Conservation (phyloP, 2,329 filamentous ascomycete species). For the Cladosporium cucumerinum region DNA sequence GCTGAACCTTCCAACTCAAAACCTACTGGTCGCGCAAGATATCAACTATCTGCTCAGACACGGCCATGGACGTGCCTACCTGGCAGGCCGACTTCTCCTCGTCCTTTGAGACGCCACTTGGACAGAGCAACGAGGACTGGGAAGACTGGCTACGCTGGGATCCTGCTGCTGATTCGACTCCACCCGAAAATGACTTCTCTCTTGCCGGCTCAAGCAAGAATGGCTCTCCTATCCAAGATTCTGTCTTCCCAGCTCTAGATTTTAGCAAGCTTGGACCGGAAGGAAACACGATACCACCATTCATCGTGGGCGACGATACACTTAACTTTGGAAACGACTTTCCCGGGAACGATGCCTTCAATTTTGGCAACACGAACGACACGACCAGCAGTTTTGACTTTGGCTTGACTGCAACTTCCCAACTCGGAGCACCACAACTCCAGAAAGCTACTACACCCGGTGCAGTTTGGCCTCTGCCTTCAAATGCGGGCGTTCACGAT, state of each 20-base stretch:
- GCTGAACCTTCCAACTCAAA: not conserved
- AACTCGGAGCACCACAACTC: conserved; percentile 14
- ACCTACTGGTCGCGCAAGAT: not conserved
- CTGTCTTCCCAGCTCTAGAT: conserved; percentile 25
- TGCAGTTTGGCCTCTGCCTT: conserved; percentile 26
- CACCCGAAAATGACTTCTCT: conserved; percentile 33
- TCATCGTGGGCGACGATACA: conserved; percentile 34
- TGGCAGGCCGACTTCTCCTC: conserved; percentile 16
- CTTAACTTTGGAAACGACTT: conserved; percentile 26
- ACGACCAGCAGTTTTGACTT: conserved; percentile 30
- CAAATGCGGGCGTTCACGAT: conserved; percentile 20
- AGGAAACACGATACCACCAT: conserved; percentile 29
- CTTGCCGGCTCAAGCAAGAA: conserved; percentile 35
- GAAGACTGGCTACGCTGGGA: conserved; percentile 50
- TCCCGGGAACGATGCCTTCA: conserved; percentile 25
- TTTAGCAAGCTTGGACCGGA: conserved; percentile 24
- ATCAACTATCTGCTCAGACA: conserved; percentile 2
- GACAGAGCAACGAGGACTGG: conserved; percentile 38
- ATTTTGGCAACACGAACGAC: conserved; percentile 28
- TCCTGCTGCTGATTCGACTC: conserved; percentile 36
- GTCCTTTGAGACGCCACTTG: conserved; percentile 12
- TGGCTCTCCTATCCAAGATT: conserved; percentile 35
- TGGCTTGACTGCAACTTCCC: conserved; percentile 23
- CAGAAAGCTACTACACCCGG: conserved; percentile 27
- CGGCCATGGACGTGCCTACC: conserved; percentile 6